Evolutionary conservation across 164 flowering plant genomes (phyloP), one percentile per base, ranked within the genome.

Genomic region (Berberis vulgaris): DNA sequence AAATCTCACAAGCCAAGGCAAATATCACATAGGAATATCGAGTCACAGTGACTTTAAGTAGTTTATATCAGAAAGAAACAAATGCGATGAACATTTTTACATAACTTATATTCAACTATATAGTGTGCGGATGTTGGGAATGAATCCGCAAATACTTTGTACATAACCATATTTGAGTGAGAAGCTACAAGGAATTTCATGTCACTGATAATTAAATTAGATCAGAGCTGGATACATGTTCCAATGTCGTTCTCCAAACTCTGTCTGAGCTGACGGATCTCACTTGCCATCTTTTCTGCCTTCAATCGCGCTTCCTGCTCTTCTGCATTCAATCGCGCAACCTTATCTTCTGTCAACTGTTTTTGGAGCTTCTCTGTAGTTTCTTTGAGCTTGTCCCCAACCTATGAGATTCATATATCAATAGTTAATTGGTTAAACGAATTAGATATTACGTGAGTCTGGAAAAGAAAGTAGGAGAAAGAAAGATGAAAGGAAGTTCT

Each of bases 241-340:
- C 78, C 68, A 60, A 73, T 73, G 43, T 74, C 82, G 59, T 44
- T 81, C 73, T 84, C 89, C 54, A 91, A 75, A 59, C 72, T 62
- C 78, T 83, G 86, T 55, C 92, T 79, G 11, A 92, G 86, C 73
- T 72, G 69, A 3, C 77, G 78, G 26, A 92, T 86, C 73, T 83
- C 82, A 42, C 77, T 77, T 9, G 87, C 96, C 41, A 41, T 67
- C 73, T 81, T 73, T 71, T 89, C 88, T 13, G 93, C 85, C 72
- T 68, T 77, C 58, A 84, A 56, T 9, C 98, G 70, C 43, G 96
- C 96, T 43, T 81, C 84, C 66, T 85, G 89, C 78, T 92, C 98
- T 72, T 76, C 83, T 44, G 86, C 88, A n/a, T n/a, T n/a, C n/a
- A n/a, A n/a, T n/a, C n/a, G n/a, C n/a, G n/a, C n/a, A n/a, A n/a